Percentiles rank a stretch among this genome's conserved stretches.
Conservation (phyloP, 306 rosid genomes). For the Cucumis hystrix region DNA sequence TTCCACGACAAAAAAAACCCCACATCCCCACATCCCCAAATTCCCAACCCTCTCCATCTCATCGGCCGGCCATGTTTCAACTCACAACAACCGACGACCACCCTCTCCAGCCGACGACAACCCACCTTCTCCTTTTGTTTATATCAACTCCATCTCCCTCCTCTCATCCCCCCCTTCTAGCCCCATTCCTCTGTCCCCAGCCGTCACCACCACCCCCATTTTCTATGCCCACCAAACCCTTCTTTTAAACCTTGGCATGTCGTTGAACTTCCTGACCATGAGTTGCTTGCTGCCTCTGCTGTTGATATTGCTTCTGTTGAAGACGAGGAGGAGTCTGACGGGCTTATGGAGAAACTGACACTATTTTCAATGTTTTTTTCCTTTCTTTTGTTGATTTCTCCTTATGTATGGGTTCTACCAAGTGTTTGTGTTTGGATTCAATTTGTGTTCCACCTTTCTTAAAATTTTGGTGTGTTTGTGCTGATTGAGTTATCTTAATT, state of each 20-base stretch:
- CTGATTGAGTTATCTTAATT: neutral
- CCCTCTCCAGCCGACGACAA: too few relatives aligned
- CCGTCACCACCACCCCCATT: neutral
- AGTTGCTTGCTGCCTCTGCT: conserved; percentile 29
- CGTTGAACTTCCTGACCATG: conserved; percentile 46
- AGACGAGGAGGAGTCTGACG: conserved; percentile 17
- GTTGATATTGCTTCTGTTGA: conserved; percentile 34
- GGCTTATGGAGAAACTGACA: conserved; percentile 39
- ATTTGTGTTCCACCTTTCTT: neutral
- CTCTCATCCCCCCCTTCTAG: neutral
- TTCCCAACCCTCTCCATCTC: too few relatives aligned
- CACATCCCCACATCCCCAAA: too few relatives aligned
- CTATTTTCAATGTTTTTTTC: conserved; percentile 15
- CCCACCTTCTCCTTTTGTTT: neutral
- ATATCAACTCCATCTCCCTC: neutral
- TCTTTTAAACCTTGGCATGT: conserved; percentile 70
- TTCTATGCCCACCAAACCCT: neutral
- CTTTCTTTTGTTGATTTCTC: neutral
- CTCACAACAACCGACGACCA: too few relatives aligned
- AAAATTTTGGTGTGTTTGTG: neutral
- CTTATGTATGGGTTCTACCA: neutral
- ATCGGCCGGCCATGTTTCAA: too few relatives aligned
- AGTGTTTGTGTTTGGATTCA: neutral
- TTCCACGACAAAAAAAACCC: too few relatives aligned
- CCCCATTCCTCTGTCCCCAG: neutral